Evolutionary conservation across 2,329 filamentous ascomycete species (phyloP).

Genomic region (Pseudogymnoascus sp.): DNA sequence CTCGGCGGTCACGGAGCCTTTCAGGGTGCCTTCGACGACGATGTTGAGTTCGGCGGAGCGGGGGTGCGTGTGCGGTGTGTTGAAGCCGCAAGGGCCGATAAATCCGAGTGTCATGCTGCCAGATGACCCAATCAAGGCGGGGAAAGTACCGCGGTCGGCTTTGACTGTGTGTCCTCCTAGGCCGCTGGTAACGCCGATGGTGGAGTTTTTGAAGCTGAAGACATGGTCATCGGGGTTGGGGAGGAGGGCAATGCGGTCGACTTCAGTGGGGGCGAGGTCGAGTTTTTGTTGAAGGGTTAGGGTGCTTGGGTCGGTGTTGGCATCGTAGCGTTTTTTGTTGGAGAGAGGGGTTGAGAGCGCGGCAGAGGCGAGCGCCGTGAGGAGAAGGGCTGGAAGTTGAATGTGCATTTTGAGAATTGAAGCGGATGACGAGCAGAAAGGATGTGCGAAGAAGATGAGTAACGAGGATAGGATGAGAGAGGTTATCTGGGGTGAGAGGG

Average conservation of each 20-base stretch:
- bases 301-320: not conserved
- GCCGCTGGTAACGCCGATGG: not conserved
- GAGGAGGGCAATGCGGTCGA: not conserved
- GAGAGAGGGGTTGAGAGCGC: not conserved
- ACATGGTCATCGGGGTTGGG: not conserved
- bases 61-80: conserved; percentile 30
- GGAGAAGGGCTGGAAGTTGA: not conserved
- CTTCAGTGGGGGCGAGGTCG: not conserved
- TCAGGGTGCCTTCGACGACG: conserved; percentile 14
- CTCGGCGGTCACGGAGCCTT: conserved; percentile 14
- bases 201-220: not conserved
- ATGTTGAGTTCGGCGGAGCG: conserved; percentile 17
- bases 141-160: conserved; percentile 30
- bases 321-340: not conserved
- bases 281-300: not conserved
- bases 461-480: not conserved
- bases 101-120: conserved; percentile 30
- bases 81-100: conserved; percentile 27
- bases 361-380: not conserved
- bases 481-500: not conserved
- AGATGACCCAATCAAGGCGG: conserved; percentile 29
- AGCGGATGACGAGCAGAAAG: not conserved
- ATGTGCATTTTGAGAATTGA: not conserved
- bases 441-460: not conserved
- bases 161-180: conserved; percentile 28